Base-by-base conservation (phyloP, 2,329 filamentous ascomycete genomes). In the Penicillium italicum region DNA sequence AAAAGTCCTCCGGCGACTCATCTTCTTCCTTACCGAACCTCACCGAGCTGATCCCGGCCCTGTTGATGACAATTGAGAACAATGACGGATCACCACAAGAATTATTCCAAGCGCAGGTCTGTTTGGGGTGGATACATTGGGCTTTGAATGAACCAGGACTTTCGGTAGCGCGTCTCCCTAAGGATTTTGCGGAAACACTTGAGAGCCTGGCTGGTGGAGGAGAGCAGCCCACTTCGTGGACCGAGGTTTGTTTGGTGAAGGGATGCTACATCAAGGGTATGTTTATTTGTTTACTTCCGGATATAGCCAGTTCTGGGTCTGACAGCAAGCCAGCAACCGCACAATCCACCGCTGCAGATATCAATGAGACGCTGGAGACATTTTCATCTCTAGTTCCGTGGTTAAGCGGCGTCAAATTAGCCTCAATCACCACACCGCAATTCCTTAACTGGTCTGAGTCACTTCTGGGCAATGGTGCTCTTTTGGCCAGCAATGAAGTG, bases 101-200 rank as follows among this genome's bases (percentile, higher is more conserved):
- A 67, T 72, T 77, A 10, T 81, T 93, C 63, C 91, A 96, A 73
- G 92, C 91, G 31, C 86, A 85, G 58, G 86, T 94, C 49, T 94
- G 90, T 72, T 73, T 93, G 42, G 91, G 87, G 52, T 95, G 91
- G 89, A 79, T 96, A 65, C 85, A 95, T 68, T 96, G 89, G 85
- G 83, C 85, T 9, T 74, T 88, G 50, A 85, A 84, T 33, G 88
- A 95, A 63, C 88, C 88, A 61, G 78, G 77, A 1, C 71, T 84
- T 40, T 86, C 87, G 36, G 74, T 83, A 40, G 76, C 77, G 34
- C 82, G 79, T 54, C 77, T 96, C 14, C 89, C 90, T 4, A 79
- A 79, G 55, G 82, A 84, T 60, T 79, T 90, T 48, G 80, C 82
- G 44, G 76, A 79, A 42, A 80, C 82, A 31, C 76, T 84, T 56